These are phyloP conservation scores for Herpetospermum pedunculosum DNA, from an alignment of 306 rosid species.

Conservation along the genomic window DNA sequence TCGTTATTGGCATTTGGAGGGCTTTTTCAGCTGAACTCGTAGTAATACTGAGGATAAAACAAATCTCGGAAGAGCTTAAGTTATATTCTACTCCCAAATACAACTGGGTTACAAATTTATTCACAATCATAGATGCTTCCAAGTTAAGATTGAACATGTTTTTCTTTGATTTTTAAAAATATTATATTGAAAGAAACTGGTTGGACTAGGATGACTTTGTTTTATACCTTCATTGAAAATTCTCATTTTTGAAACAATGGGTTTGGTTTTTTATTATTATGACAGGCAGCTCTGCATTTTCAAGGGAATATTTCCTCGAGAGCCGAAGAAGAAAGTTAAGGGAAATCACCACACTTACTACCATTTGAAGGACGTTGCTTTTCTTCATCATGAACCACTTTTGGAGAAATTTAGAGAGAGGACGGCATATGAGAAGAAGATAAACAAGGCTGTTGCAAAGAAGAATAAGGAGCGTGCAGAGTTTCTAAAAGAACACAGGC, in stretches of 20 bases:
- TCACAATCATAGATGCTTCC: neutral
- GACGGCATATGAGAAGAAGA: conserved; percentile 60
- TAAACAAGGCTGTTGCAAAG: conserved; percentile 80
- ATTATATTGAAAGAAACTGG: neutral
- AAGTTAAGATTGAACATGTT: neutral
- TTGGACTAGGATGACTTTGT: neutral
- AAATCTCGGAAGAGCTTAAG: neutral
- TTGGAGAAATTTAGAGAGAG: conserved; percentile 56
- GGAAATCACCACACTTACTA: conserved; percentile 89
- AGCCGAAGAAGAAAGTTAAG: conserved; percentile 89
- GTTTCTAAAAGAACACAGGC: conserved; percentile 34
- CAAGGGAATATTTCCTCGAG: conserved; percentile 85
- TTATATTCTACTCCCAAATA: neutral
- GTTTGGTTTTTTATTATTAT: conserved; percentile 11
- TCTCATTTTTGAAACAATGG: neutral
- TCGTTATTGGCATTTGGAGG: neutral
- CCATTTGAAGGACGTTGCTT: conserved; percentile 82
- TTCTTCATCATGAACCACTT: conserved; percentile 82
- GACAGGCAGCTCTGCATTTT: conserved; percentile 76
- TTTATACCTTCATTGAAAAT: neutral
- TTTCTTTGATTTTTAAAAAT: neutral
- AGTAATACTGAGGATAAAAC: neutral
- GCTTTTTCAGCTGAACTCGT: neutral
- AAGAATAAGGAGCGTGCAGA: conserved; percentile 60
- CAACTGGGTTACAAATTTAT: neutral